These are phyloP conservation scores for Rhizophora apiculata DNA, from an alignment of 345 rosid species.

Conservation along the genomic window DNA sequence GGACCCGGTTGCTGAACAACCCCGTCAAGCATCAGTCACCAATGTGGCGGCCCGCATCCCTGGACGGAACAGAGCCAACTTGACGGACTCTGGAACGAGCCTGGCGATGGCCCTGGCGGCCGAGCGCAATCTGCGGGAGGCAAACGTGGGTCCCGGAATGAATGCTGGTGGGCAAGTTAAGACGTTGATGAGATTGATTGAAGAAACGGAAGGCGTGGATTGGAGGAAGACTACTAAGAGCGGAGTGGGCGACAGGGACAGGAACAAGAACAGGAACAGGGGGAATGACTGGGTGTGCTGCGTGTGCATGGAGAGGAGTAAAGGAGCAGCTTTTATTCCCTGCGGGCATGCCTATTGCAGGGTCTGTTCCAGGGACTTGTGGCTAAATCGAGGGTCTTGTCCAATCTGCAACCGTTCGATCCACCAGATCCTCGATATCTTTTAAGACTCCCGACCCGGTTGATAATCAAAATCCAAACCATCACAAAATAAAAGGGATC, in stretches of 20 bases:
- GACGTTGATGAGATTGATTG: conserved; percentile 73
- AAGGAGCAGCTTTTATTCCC: conserved; percentile 92
- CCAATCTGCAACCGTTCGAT: conserved; percentile 79
- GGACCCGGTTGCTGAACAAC: neutral
- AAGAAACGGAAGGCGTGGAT: conserved; percentile 68
- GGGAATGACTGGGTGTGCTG: conserved; percentile 61
- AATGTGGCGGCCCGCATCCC: neutral
- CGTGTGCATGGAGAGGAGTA: conserved; percentile 90
- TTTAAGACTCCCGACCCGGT: conserved; percentile 18
- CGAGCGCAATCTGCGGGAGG: conserved; percentile 55
- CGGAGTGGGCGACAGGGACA: conserved; percentile 5
- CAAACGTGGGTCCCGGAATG: conserved; percentile 16
- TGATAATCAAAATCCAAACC: too few relatives aligned
- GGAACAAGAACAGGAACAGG: neutral
- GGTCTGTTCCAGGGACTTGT: conserved; percentile 65
- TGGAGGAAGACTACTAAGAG: conserved; percentile 20
- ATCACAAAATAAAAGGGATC: too few relatives aligned
- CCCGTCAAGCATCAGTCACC: neutral
- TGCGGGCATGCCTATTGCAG: conserved; percentile 89
- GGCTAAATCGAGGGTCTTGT: conserved; percentile 61
- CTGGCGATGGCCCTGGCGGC: conserved; percentile 77
- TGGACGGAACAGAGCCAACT: neutral
- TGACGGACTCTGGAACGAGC: conserved; percentile 39
- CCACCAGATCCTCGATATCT: conserved; percentile 67
- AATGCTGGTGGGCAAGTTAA: conserved; percentile 28